Evolutionary conservation across 2,329 filamentous ascomycete species (phyloP).

Genomic region (Hypoxylon sp.): DNA sequence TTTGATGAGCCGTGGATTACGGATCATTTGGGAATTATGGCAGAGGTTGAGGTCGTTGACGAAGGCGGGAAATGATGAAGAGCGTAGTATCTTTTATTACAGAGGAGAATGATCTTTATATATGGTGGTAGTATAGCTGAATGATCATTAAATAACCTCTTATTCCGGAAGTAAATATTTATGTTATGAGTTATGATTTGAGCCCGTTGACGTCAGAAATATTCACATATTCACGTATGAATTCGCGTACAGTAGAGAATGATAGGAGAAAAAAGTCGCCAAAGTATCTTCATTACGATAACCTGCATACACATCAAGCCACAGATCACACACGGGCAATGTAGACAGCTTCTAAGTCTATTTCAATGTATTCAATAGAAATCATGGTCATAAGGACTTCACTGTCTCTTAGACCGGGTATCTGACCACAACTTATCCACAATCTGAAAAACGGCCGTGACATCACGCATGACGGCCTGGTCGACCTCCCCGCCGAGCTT

Average conservation of each 20-base stretch:
- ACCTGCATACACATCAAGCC: not conserved
- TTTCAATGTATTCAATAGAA: not conserved
- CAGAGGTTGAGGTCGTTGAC: conserved; percentile 46
- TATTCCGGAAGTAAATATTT: not conserved
- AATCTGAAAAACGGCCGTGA: conserved; percentile 93
- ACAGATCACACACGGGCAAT: not conserved
- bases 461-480: conserved; percentile 78
- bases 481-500: conserved; percentile 82
- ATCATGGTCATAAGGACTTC: conserved; percentile 3
- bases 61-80: not conserved
- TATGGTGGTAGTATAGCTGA: not conserved
- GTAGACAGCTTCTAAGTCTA: not conserved
- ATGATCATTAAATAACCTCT: not conserved
- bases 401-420: conserved; percentile 58
- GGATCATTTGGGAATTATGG: conserved; percentile 64
- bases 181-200: not conserved
- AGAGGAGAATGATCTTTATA: not conserved
- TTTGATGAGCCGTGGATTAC: conserved; percentile 63
- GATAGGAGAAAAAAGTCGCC: not conserved
- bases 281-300: not conserved
- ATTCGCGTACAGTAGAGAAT: not conserved
- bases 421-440: conserved; percentile 86
- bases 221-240: not conserved
- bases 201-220: not conserved
- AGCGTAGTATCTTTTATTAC: not conserved